phyloP scores from a whole-genome alignment of 768 basidiomycete species.

The Boletales sp. region DNA sequence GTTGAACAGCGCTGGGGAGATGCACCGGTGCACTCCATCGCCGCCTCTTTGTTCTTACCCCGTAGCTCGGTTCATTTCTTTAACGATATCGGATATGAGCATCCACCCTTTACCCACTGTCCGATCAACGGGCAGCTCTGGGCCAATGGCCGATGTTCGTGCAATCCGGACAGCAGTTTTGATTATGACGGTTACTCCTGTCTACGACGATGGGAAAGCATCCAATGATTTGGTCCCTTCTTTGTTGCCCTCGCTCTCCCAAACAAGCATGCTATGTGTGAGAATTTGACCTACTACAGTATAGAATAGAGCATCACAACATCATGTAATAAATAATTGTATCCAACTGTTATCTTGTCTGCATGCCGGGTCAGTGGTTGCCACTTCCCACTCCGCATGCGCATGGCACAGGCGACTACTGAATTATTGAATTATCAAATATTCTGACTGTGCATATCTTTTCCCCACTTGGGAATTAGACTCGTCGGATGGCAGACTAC shows the following conservation, averaged over 20 bases:
- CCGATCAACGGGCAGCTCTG: conserved; percentile 18
- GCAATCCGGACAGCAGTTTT: conserved; percentile 19
- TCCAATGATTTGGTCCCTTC: not conserved
- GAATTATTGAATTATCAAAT: too few species aligned
- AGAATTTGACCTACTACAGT: too few species aligned
- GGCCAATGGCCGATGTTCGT: conserved; percentile 22
- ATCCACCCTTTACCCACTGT: conserved; percentile 27
- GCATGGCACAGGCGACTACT: too few species aligned
- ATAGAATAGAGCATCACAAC: too few species aligned
- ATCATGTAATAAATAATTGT: not conserved
- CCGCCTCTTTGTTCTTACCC: conserved; percentile 82
- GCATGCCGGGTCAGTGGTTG: too few species aligned
- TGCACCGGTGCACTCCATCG: conserved; percentile 89
- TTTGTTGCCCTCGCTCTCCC: too few species aligned
- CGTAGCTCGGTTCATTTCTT: conserved; percentile 95
- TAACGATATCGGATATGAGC: conserved; percentile 67
- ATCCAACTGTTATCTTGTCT: not conserved
- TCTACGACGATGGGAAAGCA: conserved; percentile 20
- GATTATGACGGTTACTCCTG: conserved; percentile 30
- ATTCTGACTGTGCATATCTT: too few species aligned
- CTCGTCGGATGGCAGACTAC: too few species aligned
- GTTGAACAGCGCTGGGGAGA: conserved; percentile 81
- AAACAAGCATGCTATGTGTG: not conserved
- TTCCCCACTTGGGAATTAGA: too few species aligned
- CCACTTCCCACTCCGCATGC: too few species aligned